Conservation (phyloP, 768 basidiomycete genomes). For the Leccinellum luteum region DNA sequence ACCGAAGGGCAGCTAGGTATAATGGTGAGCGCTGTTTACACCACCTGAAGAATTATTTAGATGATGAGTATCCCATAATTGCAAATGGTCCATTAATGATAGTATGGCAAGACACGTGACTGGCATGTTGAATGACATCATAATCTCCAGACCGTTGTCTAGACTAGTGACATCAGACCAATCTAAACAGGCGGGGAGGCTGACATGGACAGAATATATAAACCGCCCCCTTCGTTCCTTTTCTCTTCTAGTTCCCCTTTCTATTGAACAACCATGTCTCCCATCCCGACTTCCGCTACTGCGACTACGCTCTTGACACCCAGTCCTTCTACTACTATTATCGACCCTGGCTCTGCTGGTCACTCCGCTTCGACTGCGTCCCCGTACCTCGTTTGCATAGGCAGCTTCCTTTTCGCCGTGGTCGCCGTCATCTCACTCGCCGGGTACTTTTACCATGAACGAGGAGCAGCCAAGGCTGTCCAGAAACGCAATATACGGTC, state of each 20-base stretch:
- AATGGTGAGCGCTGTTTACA: no score
- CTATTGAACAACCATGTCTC: conserved; percentile 14
- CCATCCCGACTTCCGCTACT: conserved; percentile 13
- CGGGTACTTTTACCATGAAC: conserved; percentile 6
- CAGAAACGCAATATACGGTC: neutral
- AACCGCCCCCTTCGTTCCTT: neutral
- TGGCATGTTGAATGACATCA: no score
- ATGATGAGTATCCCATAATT: no score
- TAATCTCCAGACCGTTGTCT: no score
- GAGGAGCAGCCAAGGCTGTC: neutral
- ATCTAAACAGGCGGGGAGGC: neutral
- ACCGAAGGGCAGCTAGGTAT: no score
- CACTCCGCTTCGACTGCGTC: neutral
- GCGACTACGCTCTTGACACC: neutral
- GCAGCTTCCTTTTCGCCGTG: conserved; percentile 13
- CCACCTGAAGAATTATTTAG: no score
- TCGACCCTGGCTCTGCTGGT: neutral
- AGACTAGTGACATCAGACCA: no score
- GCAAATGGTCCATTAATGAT: no score
- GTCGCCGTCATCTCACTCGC: conserved; percentile 11
- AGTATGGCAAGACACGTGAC: no score
- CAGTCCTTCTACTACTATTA: conserved; percentile 1
- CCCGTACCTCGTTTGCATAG: conserved; percentile 7
- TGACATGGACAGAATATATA: conserved; percentile 6
- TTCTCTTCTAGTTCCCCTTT: neutral